Conservation (phyloP, 176 grass and related monocot genomes). For the Calamus simplicifolius region DNA sequence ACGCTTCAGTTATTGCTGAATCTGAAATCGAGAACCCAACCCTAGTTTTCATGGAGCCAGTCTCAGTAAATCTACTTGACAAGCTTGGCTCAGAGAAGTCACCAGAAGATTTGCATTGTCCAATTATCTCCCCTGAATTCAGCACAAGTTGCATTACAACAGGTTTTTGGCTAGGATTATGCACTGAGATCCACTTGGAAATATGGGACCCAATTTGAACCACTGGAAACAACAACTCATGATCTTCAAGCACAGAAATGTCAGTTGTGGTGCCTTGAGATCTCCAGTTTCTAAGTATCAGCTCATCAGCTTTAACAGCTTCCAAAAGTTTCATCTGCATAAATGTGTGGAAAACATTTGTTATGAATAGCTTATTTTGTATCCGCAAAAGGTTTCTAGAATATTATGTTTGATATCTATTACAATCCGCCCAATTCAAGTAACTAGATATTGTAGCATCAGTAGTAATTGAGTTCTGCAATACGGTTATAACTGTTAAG, state of each 20-base stretch:
- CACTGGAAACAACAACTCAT: slow-evolving; percentile 55
- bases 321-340: slow-evolving; percentile 33
- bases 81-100: slow-evolving; percentile 56
- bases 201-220: slow-evolving; percentile 78
- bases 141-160: slow-evolving; percentile 68
- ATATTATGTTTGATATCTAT: too few relatives aligned
- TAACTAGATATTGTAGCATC: too few relatives aligned
- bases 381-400: too few relatives aligned
- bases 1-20: slow-evolving; percentile 53
- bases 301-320: slow-evolving; percentile 46
- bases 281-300: slow-evolving; percentile 63
- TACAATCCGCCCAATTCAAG: too few relatives aligned
- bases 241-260: slow-evolving; percentile 58
- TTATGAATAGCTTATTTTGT: too few relatives aligned
- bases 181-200: slow-evolving; percentile 60
- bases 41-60: slow-evolving; percentile 57
- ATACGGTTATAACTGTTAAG: too few relatives aligned
- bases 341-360: background rate
- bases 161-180: slow-evolving; percentile 55
- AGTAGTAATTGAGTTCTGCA: too few relatives aligned
- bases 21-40: slow-evolving; percentile 77
- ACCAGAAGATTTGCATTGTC: slow-evolving; percentile 62
- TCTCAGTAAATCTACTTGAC: slow-evolving; percentile 69
- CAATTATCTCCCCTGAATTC: slow-evolving; percentile 70
- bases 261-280: slow-evolving; percentile 53